Base-by-base conservation (phyloP, 495 filamentous ascomycete species). In the Lepraria neglecta region DNA sequence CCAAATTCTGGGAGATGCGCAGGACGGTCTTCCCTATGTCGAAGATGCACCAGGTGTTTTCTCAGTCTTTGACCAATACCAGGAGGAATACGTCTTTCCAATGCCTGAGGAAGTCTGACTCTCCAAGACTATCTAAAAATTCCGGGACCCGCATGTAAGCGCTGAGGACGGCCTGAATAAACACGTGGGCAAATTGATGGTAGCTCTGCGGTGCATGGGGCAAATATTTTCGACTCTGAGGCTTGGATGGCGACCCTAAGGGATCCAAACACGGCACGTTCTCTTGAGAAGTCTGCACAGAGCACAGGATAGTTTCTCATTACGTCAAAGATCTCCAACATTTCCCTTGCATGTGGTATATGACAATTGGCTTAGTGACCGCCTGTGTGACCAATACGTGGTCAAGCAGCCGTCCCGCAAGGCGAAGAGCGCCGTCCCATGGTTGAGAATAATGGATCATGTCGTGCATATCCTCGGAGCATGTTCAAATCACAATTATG, bases 391-490 rank as follows among this genome's bases (percentile, higher is more conserved):
- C 51, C 15, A 54, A 54, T 28, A 54, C 51, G 51, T 54, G 51
- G 28, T 35, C 31, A 21, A n/a, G n/a, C 35, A 54, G 51, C 51
- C 51, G 51, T 54, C 15, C 51, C 51, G 51, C 51, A 19, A 54
- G 51, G 51, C 51, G 19, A 24, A n/a, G 35, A 33, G 51, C 51
- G 51, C 51, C 51, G 51, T 54, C 21, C 51, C 30, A 53, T 33
- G 1, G 10, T 33, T 33, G 28, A 38, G 51, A 4, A n/a, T 21
- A 31, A 33, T n/a, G 28, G 28, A 21, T 53, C 35, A 19, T 10
- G 51, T 54, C 51, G 31, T 54, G 51, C 51, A 54, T 54, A 38
- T 54, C 51, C 51, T 54, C 51, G 51, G 51, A 54, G 51, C 51
- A 38, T 30, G 27, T 21, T 30, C 30, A 35, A 38, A 54, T 35